Percentiles rank a stretch among this genome's conserved stretches.
Conservation (phyloP, 2,329 filamentous ascomycete species). For the Zopfia rhizophila region DNA sequence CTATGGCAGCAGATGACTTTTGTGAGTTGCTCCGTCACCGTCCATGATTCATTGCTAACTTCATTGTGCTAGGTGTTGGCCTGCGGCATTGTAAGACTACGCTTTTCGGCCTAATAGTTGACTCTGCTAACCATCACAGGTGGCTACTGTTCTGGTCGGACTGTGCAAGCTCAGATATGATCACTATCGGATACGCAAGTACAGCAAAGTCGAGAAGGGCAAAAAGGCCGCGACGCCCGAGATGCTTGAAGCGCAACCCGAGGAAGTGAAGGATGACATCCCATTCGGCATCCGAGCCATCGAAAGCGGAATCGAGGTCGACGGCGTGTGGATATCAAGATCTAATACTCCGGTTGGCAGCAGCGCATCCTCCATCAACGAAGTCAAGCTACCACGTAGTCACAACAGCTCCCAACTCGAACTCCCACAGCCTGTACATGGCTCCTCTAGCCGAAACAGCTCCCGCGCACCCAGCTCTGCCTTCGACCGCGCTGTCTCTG, state of each 20-base stretch:
- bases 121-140: constrained; percentile 52
- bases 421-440: constrained; percentile 39
- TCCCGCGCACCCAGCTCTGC: constrained; percentile 46
- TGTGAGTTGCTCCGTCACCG: constrained; percentile 64
- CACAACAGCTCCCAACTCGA: constrained; percentile 46
- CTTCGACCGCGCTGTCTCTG: constrained; percentile 51
- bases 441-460: constrained; percentile 46
- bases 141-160: constrained; percentile 74
- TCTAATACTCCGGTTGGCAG: constrained; percentile 55
- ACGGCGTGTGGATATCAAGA: constrained; percentile 74
- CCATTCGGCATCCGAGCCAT: constrained; percentile 89
- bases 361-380: constrained; percentile 47
- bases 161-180: constrained; percentile 69
- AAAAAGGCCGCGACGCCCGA: constrained; percentile 61
- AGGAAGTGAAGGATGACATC: constrained; percentile 71
- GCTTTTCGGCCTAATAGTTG: background rate
- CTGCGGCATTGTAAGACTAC: constrained; percentile 68
- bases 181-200: constrained; percentile 55
- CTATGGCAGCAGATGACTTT: constrained; percentile 93
- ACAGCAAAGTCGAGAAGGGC: constrained; percentile 51
- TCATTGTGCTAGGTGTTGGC: constrained; percentile 71
- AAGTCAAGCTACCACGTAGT: constrained; percentile 40
- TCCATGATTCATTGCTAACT: constrained; percentile 34
- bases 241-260: constrained; percentile 73
- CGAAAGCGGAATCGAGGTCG: constrained; percentile 82